Evolutionary conservation across 1,139 yeast genomes (phyloP).

Genomic region (Spencermartinsiella ligniputridi): DNA sequence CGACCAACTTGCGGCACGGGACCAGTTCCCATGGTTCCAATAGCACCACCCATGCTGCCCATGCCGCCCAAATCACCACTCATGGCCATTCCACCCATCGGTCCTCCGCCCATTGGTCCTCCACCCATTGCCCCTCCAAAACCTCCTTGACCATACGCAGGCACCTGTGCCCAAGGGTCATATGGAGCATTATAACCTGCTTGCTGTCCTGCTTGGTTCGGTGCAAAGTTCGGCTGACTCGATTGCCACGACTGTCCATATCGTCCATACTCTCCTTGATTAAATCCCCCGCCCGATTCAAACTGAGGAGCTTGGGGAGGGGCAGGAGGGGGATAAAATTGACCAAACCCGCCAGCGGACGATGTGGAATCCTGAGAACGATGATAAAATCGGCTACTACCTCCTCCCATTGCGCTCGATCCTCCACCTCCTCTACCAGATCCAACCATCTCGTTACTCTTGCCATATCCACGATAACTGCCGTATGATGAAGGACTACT

Average conservation of each 20-base stretch:
- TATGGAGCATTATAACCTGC: background rate
- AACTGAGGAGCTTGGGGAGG: background rate
- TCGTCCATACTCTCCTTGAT: background rate
- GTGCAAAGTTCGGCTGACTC: too few relatives aligned
- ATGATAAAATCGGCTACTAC: too few relatives aligned
- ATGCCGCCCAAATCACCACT: background rate
- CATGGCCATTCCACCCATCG: background rate
- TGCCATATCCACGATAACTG: background rate
- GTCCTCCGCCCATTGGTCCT: background rate
- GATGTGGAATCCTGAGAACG: too few relatives aligned
- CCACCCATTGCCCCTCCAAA: background rate
- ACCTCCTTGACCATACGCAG: background rate
- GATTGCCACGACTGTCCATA: background rate
- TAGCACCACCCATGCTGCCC: background rate
- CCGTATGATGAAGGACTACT: background rate
- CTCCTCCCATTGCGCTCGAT: too few relatives aligned
- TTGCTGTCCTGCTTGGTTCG: too few relatives aligned
- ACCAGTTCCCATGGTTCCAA: too few relatives aligned
- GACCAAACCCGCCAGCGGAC: background rate
- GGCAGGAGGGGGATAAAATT: background rate
- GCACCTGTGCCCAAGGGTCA: background rate
- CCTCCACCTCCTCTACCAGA: too few relatives aligned
- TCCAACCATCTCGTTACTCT: too few relatives aligned
- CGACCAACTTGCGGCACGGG: too few relatives aligned
- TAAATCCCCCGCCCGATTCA: background rate